A percentile compares a stretch with the other conserved stretches of the same genome.
Evolutionary conservation across 805 yeast species (phyloP).

Genomic region (Helenozyma rhizophorensis): DNA sequence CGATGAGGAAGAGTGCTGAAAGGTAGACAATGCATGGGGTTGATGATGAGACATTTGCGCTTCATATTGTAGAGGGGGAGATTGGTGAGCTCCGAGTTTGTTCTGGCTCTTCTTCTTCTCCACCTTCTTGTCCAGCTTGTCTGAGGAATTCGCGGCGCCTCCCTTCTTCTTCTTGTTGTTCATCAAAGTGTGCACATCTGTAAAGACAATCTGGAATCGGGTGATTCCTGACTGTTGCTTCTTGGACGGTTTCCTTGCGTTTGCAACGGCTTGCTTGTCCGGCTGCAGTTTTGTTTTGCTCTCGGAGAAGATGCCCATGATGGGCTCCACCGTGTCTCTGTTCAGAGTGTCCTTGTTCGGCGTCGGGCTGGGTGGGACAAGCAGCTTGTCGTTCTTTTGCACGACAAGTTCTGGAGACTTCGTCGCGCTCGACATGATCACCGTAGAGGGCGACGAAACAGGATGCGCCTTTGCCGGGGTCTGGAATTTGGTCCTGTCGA

Average conservation of each 20-base stretch:
- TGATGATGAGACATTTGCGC: too few species aligned
- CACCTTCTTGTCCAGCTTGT: neutral
- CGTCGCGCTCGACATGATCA: slow-evolving; percentile 31
- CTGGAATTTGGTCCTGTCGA: slow-evolving; percentile 15
- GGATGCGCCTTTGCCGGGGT: slow-evolving; percentile 34
- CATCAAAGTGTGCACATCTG: slow-evolving; percentile 19
- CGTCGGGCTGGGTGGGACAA: slow-evolving; percentile 34
- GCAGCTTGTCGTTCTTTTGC: slow-evolving; percentile 3
- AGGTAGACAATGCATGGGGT: too few species aligned
- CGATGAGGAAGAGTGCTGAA: slow-evolving; percentile 3
- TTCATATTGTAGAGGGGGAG: neutral
- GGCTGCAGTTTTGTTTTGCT: slow-evolving; percentile 10
- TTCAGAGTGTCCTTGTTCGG: slow-evolving; percentile 24
- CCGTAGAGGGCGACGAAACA: slow-evolving; percentile 40
- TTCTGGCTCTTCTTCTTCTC: slow-evolving; percentile 3
- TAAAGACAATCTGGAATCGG: slow-evolving; percentile 17
- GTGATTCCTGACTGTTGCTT: slow-evolving; percentile 10
- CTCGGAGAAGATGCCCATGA: slow-evolving; percentile 38
- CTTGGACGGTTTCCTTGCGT: slow-evolving; percentile 15
- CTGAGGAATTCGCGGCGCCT: neutral
- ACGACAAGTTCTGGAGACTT: slow-evolving; percentile 18
- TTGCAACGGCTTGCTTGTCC: slow-evolving; percentile 5
- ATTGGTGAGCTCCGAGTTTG: neutral
- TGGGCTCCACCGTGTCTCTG: slow-evolving; percentile 21
- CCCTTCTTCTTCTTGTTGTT: slow-evolving; percentile 15